Conservation (phyloP, 2,329 filamentous ascomycete genomes). For the Ascochyta rabiei region DNA sequence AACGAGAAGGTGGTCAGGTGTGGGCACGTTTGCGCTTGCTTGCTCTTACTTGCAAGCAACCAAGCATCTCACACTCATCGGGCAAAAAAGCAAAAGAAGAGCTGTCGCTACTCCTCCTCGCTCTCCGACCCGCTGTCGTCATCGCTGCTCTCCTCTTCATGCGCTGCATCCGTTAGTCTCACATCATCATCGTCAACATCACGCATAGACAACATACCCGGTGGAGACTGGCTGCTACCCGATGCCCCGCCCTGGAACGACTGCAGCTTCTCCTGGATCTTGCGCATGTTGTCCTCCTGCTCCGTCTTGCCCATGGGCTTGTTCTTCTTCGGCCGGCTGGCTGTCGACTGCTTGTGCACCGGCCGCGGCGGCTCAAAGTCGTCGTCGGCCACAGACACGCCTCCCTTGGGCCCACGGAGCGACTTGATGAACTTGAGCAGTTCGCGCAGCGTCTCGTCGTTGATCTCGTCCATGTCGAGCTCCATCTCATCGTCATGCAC, state of each 20-base stretch:
- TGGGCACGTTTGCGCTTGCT: neutral
- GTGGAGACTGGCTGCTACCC: slow-evolving; percentile 54
- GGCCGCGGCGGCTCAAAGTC: slow-evolving; percentile 55
- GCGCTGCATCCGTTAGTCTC: slow-evolving; percentile 35
- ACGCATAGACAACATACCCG: slow-evolving; percentile 41
- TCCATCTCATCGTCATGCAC: slow-evolving; percentile 66
- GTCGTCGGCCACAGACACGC: slow-evolving; percentile 51
- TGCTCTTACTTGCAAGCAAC: neutral
- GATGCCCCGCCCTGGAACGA: slow-evolving; percentile 46
- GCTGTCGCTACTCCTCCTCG: slow-evolving; percentile 49
- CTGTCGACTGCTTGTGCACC: slow-evolving; percentile 43
- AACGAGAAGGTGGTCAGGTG: slow-evolving; percentile 7
- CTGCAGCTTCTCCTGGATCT: slow-evolving; percentile 64
- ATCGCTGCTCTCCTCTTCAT: slow-evolving; percentile 59
- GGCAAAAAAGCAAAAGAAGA: slow-evolving; percentile 3
- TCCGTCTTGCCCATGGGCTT: slow-evolving; percentile 78
- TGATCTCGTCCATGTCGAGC: slow-evolving; percentile 68
- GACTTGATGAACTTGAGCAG: slow-evolving; percentile 61
- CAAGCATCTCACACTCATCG: neutral
- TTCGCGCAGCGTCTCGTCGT: slow-evolving; percentile 60
- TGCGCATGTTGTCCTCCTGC: slow-evolving; percentile 70
- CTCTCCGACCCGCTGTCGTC: slow-evolving; percentile 60
- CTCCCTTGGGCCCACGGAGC: slow-evolving; percentile 46
- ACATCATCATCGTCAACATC: slow-evolving; percentile 7
- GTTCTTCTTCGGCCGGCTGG: slow-evolving; percentile 70